Evolutionary conservation across 2,329 filamentous ascomycete species (phyloP).

Genomic region (Thielaviopsis punctulata): DNA sequence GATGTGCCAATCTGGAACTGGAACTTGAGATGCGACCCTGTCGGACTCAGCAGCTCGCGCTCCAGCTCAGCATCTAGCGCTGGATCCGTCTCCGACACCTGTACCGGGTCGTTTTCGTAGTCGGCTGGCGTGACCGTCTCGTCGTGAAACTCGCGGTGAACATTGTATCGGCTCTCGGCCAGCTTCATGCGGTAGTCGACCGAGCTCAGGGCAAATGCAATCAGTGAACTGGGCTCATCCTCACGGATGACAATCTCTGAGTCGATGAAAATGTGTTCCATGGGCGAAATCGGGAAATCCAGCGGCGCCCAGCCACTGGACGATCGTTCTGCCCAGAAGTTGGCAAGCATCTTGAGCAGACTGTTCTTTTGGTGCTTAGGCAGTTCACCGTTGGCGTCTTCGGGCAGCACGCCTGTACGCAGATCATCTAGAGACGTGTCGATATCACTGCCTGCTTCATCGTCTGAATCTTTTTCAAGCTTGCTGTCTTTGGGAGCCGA

Average conservation of each 20-base stretch:
- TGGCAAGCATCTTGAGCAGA: slow-evolving; percentile 85
- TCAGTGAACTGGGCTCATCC: slow-evolving; percentile 90
- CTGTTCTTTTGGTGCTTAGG: slow-evolving; percentile 88
- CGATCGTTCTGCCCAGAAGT: slow-evolving; percentile 96
- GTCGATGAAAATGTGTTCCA: slow-evolving; percentile 91
- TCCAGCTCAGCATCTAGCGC: slow-evolving; percentile 57
- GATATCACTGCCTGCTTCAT: slow-evolving; percentile 54
- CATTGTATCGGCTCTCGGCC: slow-evolving; percentile 33
- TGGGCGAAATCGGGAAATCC: slow-evolving; percentile 76
- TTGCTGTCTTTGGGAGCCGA: slow-evolving; percentile 19
- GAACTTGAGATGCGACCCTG: slow-evolving; percentile 87
- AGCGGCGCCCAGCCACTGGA: slow-evolving; percentile 85
- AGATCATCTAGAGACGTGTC: slow-evolving; percentile 51
- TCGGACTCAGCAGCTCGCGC: slow-evolving; percentile 64
- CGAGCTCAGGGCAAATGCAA: slow-evolving; percentile 80
- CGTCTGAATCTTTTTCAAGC: slow-evolving; percentile 46
- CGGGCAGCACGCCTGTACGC: background rate
- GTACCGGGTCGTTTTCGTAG: slow-evolving; percentile 7
- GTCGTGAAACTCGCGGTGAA: slow-evolving; percentile 8
- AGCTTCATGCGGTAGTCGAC: slow-evolving; percentile 76
- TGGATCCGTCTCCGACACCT: slow-evolving; percentile 17
- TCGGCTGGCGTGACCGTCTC: background rate
- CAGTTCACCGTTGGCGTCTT: slow-evolving; percentile 43
- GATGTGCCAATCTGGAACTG: slow-evolving; percentile 90
- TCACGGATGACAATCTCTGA: slow-evolving; percentile 94